Evolutionary conservation across 371 early-diverging fungal genomes (phyloP), one percentile per base, ranked within the genome.

Genomic region (Mucor indicus): DNA sequence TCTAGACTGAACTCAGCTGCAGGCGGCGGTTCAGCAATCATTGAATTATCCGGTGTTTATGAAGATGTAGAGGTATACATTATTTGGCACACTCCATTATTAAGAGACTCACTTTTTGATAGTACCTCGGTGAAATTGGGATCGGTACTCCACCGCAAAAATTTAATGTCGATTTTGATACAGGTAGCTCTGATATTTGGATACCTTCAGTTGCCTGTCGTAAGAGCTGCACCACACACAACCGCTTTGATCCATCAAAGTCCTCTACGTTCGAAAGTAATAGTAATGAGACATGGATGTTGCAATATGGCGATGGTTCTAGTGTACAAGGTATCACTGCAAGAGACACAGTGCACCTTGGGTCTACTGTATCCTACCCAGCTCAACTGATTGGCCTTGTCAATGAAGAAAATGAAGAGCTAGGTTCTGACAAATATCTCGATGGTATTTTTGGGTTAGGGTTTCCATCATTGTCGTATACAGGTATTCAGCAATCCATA

Each of bases 381-480:
- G 36, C 50, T 22, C 60, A 62, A 36, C 24, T 39, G 1, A 50
- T 75, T 35, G 75, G 75, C 3, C 23, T 69, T 4, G 62, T 54
- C 22, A 38, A 36, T 16, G 5, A 27, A 3, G 32, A 50, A 31
- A 44, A 54, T 0, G 16, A 46, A 2, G 33, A 50, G 11, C 38
- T 60, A 13, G 30, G 55, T 20, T 24, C 23, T 16, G 78, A 80
- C 22, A 48, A 50, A 15, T 61, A 56, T 19, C 50, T 80, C 21
- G 80, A 80, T 46, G 80, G 80, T 27, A 75, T 78, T 38, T 80
- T 80, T 72, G 80, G 80, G 12, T 54, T 80, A 3, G 75, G 60
- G 0, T 80, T 76, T 10, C 70, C 77, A 2, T 38, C 65, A 0
- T 43, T 77, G 9, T 64, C 77, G 10, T 51, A 51, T 16, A 73